phyloP scores from a whole-genome alignment of 1,284 basidiomycete genomes.

The Neonothopanus nambi region DNA sequence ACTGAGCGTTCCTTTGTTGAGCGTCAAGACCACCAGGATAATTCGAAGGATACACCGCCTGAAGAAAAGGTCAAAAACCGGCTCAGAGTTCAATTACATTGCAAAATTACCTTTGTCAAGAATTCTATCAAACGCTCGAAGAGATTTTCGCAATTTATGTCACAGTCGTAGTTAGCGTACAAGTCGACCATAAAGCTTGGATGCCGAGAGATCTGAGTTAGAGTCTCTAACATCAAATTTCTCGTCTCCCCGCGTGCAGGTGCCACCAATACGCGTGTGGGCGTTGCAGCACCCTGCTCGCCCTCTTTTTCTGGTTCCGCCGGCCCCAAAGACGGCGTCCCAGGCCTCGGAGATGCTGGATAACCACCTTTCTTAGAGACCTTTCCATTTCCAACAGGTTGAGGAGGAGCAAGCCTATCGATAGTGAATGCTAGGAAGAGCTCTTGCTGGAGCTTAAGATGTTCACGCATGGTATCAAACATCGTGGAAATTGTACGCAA shows the following conservation, averaged over 20 bases:
- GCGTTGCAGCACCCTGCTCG: slow-evolving; percentile 52
- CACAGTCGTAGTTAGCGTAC: slow-evolving; percentile 96
- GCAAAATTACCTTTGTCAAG: slow-evolving; percentile 68
- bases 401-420: slow-evolving; percentile 78
- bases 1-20: slow-evolving; percentile 79
- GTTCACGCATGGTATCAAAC: slow-evolving; percentile 84
- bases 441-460: slow-evolving; percentile 96
- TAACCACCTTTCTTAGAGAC: slow-evolving; percentile 27
- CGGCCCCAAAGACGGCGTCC: slow-evolving; percentile 51
- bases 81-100: not conserved
- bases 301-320: slow-evolving; percentile 44
- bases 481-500: slow-evolving; percentile 87
- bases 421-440: slow-evolving; percentile 93
- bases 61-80: slow-evolving; percentile 11
- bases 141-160: slow-evolving; percentile 94
- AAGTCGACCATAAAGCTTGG: slow-evolving; percentile 94
- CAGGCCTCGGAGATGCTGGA: slow-evolving; percentile 54
- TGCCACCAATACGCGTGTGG: slow-evolving; percentile 59
- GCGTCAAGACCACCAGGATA: slow-evolving; percentile 62
- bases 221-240: slow-evolving; percentile 88
- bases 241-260: slow-evolving; percentile 88
- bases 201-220: slow-evolving; percentile 79
- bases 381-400: slow-evolving; percentile 28
- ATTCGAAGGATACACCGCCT: slow-evolving; percentile 78
- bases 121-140: slow-evolving; percentile 93